A percentile compares a stretch with the other conserved stretches of the same genome.
These are phyloP conservation scores for Akebia trifoliata DNA, from an alignment of 164 flowering plant species.

Conservation along the genomic window DNA sequence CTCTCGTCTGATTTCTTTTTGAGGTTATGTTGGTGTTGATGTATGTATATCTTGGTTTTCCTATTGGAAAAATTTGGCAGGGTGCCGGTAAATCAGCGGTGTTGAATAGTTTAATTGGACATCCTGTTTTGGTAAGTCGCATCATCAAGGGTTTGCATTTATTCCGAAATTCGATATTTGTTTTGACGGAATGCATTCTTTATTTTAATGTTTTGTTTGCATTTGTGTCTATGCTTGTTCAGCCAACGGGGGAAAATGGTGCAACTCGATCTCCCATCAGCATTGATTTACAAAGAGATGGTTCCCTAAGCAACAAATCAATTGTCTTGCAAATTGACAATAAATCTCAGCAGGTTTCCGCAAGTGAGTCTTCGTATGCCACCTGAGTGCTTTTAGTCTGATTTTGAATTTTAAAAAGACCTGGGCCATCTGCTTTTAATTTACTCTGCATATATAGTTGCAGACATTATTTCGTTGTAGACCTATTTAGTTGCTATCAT, in stretches of 20 bases:
- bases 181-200: too few relatives aligned
- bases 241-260: slow-evolving; percentile 99
- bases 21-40: neutral
- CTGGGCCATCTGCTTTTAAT: neutral
- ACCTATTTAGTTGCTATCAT: neutral
- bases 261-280: slow-evolving; percentile 95
- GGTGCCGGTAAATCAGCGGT: slow-evolving; percentile 98
- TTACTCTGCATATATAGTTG: neutral
- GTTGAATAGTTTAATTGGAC: slow-evolving; percentile 91
- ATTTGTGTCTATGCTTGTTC: slow-evolving; percentile 6
- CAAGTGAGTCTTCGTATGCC: slow-evolving; percentile 71
- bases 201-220: neutral
- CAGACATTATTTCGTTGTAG: neutral
- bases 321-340: slow-evolving; percentile 84
- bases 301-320: slow-evolving; percentile 68
- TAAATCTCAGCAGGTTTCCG: slow-evolving; percentile 91
- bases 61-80: slow-evolving; percentile 27
- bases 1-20: neutral
- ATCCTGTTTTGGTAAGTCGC: slow-evolving; percentile 82
- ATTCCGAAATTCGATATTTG: too few relatives aligned
- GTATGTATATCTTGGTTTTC: neutral
- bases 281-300: slow-evolving; percentile 68
- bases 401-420: neutral
- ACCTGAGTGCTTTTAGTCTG: neutral
- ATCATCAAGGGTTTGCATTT: neutral